phyloP scores from a whole-genome alignment of 306 rosid species.

The Fagus crenata region DNA sequence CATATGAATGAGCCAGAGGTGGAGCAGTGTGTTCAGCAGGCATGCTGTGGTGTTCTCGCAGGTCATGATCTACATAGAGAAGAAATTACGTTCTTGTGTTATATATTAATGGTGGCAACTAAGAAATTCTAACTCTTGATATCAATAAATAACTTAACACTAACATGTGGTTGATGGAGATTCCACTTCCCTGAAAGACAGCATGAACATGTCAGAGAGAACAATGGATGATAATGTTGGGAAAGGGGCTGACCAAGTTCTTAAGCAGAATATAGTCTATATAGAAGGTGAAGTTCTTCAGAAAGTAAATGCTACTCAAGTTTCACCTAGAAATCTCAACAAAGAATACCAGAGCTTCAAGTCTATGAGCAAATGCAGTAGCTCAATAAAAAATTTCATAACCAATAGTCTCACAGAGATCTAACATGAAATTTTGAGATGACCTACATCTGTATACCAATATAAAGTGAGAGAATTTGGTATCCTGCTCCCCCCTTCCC shows the following conservation, averaged over 20 bases:
- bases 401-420: background rate
- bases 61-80: constrained; percentile 20
- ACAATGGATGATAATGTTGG: background rate
- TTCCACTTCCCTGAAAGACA: constrained; percentile 28
- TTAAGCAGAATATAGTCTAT: background rate
- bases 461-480: background rate
- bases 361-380: background rate
- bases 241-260: background rate
- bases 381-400: background rate
- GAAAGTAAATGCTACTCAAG: background rate
- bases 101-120: background rate
- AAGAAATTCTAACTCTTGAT: background rate
- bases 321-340: background rate
- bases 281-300: background rate
- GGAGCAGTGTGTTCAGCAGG: constrained; percentile 12
- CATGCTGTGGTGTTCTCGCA: constrained; percentile 16
- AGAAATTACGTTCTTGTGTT: background rate
- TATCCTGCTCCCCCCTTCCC: too few species aligned
- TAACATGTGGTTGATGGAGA: constrained; percentile 23
- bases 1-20: constrained; percentile 15
- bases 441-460: background rate
- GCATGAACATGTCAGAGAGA: constrained; percentile 1
- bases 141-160: background rate
- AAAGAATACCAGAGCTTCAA: background rate
- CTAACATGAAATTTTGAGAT: background rate